Percentiles rank a stretch among this genome's conserved stretches.
Conservation (phyloP, 768 basidiomycete genomes). For the Dioszegia crocea region DNA sequence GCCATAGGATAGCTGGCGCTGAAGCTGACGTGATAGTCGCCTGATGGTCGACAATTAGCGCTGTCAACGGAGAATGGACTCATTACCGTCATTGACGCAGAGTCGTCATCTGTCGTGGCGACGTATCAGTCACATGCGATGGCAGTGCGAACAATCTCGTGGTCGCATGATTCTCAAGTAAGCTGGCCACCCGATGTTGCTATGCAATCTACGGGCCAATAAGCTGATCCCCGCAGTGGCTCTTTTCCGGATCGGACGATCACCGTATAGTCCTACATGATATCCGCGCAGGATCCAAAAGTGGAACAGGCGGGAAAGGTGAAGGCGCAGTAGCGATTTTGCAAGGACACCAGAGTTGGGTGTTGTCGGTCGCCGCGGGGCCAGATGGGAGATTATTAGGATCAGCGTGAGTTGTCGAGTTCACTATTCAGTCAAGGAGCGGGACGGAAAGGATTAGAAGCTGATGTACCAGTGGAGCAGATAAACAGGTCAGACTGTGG, state of each 20-base stretch:
- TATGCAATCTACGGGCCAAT: too few species aligned
- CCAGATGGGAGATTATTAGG: slow-evolving; percentile 73
- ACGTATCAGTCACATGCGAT: slow-evolving; percentile 86
- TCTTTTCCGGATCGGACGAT: slow-evolving; percentile 88
- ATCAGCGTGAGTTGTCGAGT: slow-evolving; percentile 61
- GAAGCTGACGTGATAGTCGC: slow-evolving; percentile 60
- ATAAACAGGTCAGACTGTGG: slow-evolving; percentile 44
- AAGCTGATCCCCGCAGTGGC: slow-evolving; percentile 55
- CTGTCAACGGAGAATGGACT: slow-evolving; percentile 82
- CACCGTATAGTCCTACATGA: slow-evolving; percentile 87
- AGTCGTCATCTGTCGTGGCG: slow-evolving; percentile 60
- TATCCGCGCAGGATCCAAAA: slow-evolving; percentile 57
- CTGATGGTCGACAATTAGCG: slow-evolving; percentile 76
- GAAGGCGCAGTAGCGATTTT: slow-evolving; percentile 78
- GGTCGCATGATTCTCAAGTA: slow-evolving; percentile 86
- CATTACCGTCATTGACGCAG: slow-evolving; percentile 77
- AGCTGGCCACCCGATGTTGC: too few species aligned
- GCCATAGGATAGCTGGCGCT: too few species aligned
- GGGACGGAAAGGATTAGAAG: neutral
- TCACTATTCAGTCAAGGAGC: neutral
- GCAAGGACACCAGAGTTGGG: slow-evolving; percentile 87
- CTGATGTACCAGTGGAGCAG: slow-evolving; percentile 36
- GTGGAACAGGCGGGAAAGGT: slow-evolving; percentile 58
- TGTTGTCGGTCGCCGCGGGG: slow-evolving; percentile 73
- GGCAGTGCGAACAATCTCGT: slow-evolving; percentile 77